A percentile compares a stretch with the other conserved stretches of the same genome.
phyloP scores from a whole-genome alignment of 768 basidiomycete species.

The Crucibulum laeve region DNA sequence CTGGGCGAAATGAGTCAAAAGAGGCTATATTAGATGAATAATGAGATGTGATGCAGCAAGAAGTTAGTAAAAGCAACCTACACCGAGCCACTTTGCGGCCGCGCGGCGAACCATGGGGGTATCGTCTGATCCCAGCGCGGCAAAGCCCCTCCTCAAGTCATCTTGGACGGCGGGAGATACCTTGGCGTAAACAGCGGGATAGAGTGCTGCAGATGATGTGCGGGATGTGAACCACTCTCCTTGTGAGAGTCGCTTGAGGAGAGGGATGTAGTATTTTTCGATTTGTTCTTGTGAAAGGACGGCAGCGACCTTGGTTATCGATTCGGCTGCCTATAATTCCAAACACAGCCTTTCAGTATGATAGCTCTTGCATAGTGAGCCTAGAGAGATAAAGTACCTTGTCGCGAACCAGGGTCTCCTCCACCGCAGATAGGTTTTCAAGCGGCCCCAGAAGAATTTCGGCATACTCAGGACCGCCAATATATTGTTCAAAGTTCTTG shows the following conservation, averaged over 20 bases:
- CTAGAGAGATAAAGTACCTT: conserved; percentile 51
- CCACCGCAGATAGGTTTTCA: conserved; percentile 93
- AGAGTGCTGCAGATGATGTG: conserved; percentile 92
- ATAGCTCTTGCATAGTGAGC: neutral
- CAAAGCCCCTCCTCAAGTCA: conserved; percentile 83
- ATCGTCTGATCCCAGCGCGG: conserved; percentile 83
- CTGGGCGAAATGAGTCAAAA: conserved; percentile 76
- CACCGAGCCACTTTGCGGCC: conserved; percentile 94
- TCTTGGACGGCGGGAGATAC: conserved; percentile 73
- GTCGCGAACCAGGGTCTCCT: conserved; percentile 96
- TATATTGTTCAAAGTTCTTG: conserved; percentile 87
- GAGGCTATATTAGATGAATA: conserved; percentile 44
- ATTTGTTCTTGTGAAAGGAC: conserved; percentile 76
- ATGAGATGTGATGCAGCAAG: conserved; percentile 6
- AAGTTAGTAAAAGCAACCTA: conserved; percentile 37
- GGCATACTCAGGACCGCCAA: conserved; percentile 85
- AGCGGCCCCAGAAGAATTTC: conserved; percentile 87
- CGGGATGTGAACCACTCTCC: conserved; percentile 99
- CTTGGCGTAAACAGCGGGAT: conserved; percentile 83
- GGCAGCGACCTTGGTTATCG: conserved; percentile 83
- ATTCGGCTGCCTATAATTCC: conserved; percentile 78
- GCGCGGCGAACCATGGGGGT: conserved; percentile 98
- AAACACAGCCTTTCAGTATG: conserved; percentile 6
- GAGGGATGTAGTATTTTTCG: conserved; percentile 88
- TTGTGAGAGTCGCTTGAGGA: conserved; percentile 81